Evolutionary conservation across 1,284 basidiomycete genomes (phyloP).

Genomic region (Ganoderma meredithae): DNA sequence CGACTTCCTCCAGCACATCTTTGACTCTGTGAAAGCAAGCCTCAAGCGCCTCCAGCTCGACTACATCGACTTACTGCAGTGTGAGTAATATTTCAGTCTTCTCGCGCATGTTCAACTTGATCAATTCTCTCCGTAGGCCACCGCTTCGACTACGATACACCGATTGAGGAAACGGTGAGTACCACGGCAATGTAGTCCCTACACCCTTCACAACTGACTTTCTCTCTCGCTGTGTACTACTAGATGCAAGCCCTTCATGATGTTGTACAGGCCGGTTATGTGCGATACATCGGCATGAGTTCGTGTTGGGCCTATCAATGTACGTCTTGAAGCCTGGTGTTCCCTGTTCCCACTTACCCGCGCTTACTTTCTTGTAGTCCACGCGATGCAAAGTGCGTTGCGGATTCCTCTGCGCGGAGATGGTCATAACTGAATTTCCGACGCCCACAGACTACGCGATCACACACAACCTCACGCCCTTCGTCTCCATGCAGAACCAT

Average conservation of each 20-base stretch:
- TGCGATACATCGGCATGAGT: conserved; percentile 50
- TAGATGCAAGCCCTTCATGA: conserved; percentile 47
- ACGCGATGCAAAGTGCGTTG: conserved; percentile 41
- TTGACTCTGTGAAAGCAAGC: conserved; percentile 49
- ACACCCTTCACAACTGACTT: not conserved
- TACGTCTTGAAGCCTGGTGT: conserved; percentile 27
- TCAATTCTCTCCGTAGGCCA: conserved; percentile 53
- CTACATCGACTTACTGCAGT: conserved; percentile 50
- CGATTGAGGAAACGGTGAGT: conserved; percentile 44
- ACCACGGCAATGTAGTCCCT: not conserved
- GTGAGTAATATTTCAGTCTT: conserved; percentile 9
- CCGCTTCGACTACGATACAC: conserved; percentile 54
- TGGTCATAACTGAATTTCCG: no score
- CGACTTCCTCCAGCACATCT: conserved; percentile 46
- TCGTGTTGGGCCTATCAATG: conserved; percentile 49
- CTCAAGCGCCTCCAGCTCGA: conserved; percentile 49
- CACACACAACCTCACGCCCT: conserved; percentile 50
- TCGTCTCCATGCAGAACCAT: conserved; percentile 64
- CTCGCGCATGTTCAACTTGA: not conserved
- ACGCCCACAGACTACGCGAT: no score
- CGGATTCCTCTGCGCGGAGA: no score
- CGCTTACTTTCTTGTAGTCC: conserved; percentile 33
- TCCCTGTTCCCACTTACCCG: not conserved
- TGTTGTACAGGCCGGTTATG: conserved; percentile 45
- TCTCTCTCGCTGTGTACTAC: not conserved